Base-by-base conservation (phyloP, 2,329 filamentous ascomycete genomes). In the Fusarium sp. region DNA sequence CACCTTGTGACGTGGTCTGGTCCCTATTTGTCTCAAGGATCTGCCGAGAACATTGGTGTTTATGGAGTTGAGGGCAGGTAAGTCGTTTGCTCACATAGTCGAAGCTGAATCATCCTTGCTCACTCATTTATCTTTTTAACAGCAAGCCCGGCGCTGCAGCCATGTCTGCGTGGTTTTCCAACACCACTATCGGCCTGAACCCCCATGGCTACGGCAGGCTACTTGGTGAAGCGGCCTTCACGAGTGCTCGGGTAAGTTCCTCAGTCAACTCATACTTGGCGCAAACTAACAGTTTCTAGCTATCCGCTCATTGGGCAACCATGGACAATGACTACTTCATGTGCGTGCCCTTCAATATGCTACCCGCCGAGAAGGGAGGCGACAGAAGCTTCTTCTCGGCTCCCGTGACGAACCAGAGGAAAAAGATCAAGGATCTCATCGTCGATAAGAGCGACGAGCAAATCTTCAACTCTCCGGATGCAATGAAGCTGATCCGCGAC, bases 91-190 rank as follows among this genome's bases (percentile, higher is more conserved):
- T 8, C 9, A 17, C 4, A 4, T 58, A 0, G 2, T 20, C 3
- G 2, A 4, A 0, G 12, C 0, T 9, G 7, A 0, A 4, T 12
- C 1, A 0, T 2, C 14, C 37, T 14, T 4, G 4, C 2, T 22
- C 58, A 22, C 47, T 22, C 4, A 3, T 25, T 6, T 3, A 15
- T 6, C 1, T 9, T 1, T 11, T 1, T 2, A 64, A 37, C 20
- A 86, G 85, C 54, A 87, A 87, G 62, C 85, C 85, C 0, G 85
- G 85, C 20, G 85, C 85, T 11, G 79, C 85, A 0, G 84, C 85
- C 1, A 81, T 86, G 78, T 82, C 85, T 0, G 81, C 83, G 0
- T 87, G 84, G 83, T 78, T 87, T 14, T 82, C 85, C 0, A 85
- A 87, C 73, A 78, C 82, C 52, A 83, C 81, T 7, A 85, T 87